Conservation (phyloP, 2,329 filamentous ascomycete species). For the Diplodia scrobiculata region DNA sequence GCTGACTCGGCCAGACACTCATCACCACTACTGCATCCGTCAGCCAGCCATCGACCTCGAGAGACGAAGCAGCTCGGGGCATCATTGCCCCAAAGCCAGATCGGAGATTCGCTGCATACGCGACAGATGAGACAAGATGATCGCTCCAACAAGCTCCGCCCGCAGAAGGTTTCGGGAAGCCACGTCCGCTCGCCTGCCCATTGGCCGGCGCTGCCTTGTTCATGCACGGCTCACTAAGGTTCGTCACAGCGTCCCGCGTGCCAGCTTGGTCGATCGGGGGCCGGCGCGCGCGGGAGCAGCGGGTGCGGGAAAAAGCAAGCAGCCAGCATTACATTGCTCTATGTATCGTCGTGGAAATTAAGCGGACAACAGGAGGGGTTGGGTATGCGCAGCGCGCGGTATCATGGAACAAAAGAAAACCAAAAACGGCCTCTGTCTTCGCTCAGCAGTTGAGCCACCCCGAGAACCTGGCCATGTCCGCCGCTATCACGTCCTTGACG, state of each 20-base stretch:
- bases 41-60: neutral
- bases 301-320: conserved; percentile 16
- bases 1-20: conserved; percentile 5
- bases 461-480: conserved; percentile 21
- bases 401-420: conserved; percentile 3
- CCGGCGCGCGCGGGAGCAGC: neutral
- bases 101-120: neutral
- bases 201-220: neutral
- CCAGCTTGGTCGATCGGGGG: neutral
- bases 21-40: neutral
- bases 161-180: conserved; percentile 15
- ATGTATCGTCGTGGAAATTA: neutral
- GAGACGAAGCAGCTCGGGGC: no score
- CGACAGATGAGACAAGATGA: neutral
- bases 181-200: neutral
- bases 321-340: neutral
- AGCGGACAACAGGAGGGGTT: neutral
- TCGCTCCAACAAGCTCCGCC: neutral
- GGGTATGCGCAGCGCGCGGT: conserved; percentile 3
- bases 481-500: conserved; percentile 54
- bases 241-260: neutral
- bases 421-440: neutral
- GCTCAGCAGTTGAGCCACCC: conserved; percentile 23
- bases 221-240: neutral
- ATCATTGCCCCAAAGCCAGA: neutral